phyloP scores from a whole-genome alignment of 176 grass and related monocot genomes.

The Paspalum vaginatum region DNA sequence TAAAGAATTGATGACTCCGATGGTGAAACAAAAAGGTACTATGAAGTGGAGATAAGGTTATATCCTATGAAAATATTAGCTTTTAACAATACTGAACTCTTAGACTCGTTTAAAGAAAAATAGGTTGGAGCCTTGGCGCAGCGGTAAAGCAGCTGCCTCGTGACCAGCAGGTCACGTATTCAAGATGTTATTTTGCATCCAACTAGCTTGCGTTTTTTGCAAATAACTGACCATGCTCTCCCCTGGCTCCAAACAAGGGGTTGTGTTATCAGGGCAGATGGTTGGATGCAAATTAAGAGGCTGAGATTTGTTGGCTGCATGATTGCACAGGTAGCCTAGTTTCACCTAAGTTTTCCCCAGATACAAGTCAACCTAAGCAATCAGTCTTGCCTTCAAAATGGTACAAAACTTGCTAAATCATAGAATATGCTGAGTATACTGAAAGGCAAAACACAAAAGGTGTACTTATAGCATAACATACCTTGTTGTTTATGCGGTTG shows the following conservation, averaged over 20 bases:
- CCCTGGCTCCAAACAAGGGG: no score
- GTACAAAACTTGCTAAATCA: slow-evolving; percentile 9
- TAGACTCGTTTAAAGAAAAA: slow-evolving; percentile 19
- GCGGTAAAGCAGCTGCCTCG: no score
- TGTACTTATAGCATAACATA: slow-evolving; percentile 35
- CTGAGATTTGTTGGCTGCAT: no score
- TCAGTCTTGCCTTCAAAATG: slow-evolving; percentile 6
- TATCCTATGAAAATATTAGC: slow-evolving; percentile 20
- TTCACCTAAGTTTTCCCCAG: no score
- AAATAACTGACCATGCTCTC: neutral
- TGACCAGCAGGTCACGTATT: no score
- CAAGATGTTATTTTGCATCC: no score
- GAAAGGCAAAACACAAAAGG: slow-evolving; percentile 1
- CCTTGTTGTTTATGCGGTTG: slow-evolving; percentile 53
- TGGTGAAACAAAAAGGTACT: slow-evolving; percentile 7
- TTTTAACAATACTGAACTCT: slow-evolving; percentile 21
- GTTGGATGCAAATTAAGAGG: no score
- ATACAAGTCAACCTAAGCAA: no score
- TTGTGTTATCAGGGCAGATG: no score
- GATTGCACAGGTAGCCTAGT: no score
- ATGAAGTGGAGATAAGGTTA: neutral
- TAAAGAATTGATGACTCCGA: slow-evolving; percentile 18
- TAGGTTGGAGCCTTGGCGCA: neutral
- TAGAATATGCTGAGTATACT: neutral
- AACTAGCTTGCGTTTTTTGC: no score